Evolutionary conservation across 306 rosid species (phyloP).

Genomic region (Ormosia emarginata): DNA sequence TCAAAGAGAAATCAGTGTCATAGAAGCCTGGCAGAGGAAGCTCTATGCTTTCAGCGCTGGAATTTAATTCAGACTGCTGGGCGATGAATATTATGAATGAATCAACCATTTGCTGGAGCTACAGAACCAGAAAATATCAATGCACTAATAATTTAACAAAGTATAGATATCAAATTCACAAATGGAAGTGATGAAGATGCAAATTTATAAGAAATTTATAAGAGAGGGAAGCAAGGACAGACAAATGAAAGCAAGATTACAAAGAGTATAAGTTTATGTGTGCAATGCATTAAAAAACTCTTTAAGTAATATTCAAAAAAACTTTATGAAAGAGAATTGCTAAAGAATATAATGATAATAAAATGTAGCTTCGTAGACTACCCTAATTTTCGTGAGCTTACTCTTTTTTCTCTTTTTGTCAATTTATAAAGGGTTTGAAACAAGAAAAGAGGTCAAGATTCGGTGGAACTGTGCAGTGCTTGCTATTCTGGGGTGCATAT

Average conservation of each 20-base stretch:
- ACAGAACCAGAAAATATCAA: constrained; percentile 40
- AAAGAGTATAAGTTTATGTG: background rate
- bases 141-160: constrained; percentile 17
- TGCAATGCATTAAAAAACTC: background rate
- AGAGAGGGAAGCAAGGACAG: background rate
- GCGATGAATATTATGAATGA: constrained; percentile 77
- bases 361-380: background rate
- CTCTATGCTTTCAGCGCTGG: constrained; percentile 29
- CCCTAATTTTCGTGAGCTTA: background rate
- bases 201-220: background rate
- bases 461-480: background rate
- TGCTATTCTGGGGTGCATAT: background rate
- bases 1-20: constrained; percentile 32
- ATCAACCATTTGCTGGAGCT: constrained; percentile 92
- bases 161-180: background rate
- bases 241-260: constrained; percentile 2
- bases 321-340: background rate
- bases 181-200: background rate
- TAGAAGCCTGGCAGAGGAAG: constrained; percentile 34
- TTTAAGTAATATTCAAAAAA: background rate
- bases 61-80: constrained; percentile 53
- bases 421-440: too few species aligned
- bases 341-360: background rate
- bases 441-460: background rate
- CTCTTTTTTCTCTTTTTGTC: background rate